Percentiles rank a stretch among this genome's conserved stretches.
Evolutionary conservation across 257 asterid species (phyloP).

Genomic region (Fraxinus pennsylvanica): DNA sequence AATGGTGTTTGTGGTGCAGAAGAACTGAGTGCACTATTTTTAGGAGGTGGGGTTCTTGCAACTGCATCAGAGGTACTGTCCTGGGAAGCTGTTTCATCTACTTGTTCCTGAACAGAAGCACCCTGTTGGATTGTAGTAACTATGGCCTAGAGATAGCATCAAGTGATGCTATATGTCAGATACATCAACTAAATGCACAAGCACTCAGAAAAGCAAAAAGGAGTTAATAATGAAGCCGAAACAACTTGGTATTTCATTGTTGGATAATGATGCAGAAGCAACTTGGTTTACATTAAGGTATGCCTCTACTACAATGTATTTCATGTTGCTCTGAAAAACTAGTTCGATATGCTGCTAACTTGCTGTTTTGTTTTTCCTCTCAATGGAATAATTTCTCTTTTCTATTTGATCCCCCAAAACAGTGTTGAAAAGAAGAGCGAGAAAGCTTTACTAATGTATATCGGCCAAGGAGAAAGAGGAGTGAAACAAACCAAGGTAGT

Average conservation of each 20-base stretch:
- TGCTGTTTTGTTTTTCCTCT: not conserved
- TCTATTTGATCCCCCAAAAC: not conserved
- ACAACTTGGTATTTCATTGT: not conserved
- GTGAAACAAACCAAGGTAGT: not conserved
- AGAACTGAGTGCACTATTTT: constrained; percentile 53
- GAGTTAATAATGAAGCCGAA: not conserved
- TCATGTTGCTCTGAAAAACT: not conserved
- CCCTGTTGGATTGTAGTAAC: constrained; percentile 52
- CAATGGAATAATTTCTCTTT: not conserved
- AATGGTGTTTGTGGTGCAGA: constrained; percentile 74
- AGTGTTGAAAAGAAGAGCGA: not conserved
- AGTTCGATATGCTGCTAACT: not conserved
- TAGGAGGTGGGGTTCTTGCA: constrained; percentile 78
- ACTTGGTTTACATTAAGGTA: not conserved
- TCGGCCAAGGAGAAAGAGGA: not conserved
- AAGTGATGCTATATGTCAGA: constrained; percentile 22
- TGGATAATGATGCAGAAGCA: not conserved
- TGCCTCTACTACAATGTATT: not conserved
- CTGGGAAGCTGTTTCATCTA: constrained; percentile 65
- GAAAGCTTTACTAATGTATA: not conserved
- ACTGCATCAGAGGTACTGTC: constrained; percentile 59
- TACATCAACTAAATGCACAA: constrained; percentile 23
- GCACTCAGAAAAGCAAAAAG: constrained; percentile 15
- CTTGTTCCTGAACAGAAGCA: constrained; percentile 56
- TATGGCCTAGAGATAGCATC: constrained; percentile 48